Base-by-base conservation (phyloP, 768 basidiomycete species). In the Podaxis pistillaris region DNA sequence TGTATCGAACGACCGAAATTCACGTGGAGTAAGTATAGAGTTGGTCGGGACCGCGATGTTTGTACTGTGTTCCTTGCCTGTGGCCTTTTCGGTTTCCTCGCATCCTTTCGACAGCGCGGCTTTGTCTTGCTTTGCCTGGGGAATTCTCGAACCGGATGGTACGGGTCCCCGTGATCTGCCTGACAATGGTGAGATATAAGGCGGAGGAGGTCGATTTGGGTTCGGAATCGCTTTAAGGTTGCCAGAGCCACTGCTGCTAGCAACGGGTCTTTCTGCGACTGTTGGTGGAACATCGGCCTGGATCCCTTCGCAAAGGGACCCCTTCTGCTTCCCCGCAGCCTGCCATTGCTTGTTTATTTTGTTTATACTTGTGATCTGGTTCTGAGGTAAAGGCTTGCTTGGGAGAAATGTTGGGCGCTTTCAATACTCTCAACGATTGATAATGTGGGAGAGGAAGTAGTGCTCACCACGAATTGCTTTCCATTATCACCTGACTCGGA, bases 251-350 rank as follows among this genome's bases (percentile, higher is more conserved):
- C 30, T 1, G 30, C 30, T 9, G 33, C 33, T 6, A 2, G 33
- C 2, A 33, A 8, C 33, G 9, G 8, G 33, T 8, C 44, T 19
- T 3, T 15, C 46, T 12, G 9, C 54, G n/a, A 15, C 89, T 2
- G 82, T 82, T 58, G 78, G 80, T 60, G 77, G 79, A 3, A 85
- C 91, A n/a, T 82, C 86, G 0, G 81, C 84, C 68, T 87, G 86
- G 0, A 91, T 90, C 54, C 84, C 71, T 55, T 88, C 78, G 71
- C 82, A 92, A 19, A 91, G 70, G 19, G 81, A 78, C 1, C 81
- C 73, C 68, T 94, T 93, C 71, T 93, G 92, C 60, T 86, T 83
- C 72, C 91, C 91, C 0, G 92, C 90, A 0, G 87, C 81, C 5
- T 77, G 78, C 89, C 89, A 93, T 38, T 71, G 71, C 33, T 69